Evolutionary conservation across 257 asterid genomes (phyloP).

Genomic region (Plantago major): DNA sequence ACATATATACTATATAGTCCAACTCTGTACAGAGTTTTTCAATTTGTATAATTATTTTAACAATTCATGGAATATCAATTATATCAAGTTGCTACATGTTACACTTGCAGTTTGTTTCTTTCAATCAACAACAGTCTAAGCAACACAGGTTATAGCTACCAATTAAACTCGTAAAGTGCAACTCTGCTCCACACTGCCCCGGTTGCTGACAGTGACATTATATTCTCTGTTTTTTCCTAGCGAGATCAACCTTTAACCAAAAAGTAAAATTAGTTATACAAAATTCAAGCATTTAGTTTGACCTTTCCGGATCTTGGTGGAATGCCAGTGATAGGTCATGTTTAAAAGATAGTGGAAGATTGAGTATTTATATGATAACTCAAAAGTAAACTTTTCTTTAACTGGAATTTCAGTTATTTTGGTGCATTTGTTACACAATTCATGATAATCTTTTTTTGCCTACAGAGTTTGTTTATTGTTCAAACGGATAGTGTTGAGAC

Average conservation of each 20-base stretch:
- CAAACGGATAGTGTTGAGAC: slow-evolving; percentile 66
- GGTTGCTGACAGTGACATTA: slow-evolving; percentile 1
- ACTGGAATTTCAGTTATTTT: neutral
- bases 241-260: neutral
- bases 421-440: slow-evolving; percentile 5
- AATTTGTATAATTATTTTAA: too few relatives aligned
- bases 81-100: too few relatives aligned
- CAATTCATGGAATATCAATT: too few relatives aligned
- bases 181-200: neutral
- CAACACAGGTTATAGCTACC: too few relatives aligned
- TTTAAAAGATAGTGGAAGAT: neutral
- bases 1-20: too few relatives aligned
- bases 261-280: slow-evolving; percentile 1
- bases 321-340: neutral
- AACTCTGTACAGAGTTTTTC: too few relatives aligned
- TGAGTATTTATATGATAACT: neutral
- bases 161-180: too few relatives aligned
- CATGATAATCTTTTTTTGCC: slow-evolving; percentile 22
- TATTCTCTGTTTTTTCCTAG: neutral
- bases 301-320: too few relatives aligned
- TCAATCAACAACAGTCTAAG: neutral
- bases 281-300: too few relatives aligned
- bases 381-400: neutral
- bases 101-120: too few relatives aligned
- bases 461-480: slow-evolving; percentile 76